phyloP scores from a whole-genome alignment of 2,329 filamentous ascomycete species.

The Dendrostoma leiphaemia region DNA sequence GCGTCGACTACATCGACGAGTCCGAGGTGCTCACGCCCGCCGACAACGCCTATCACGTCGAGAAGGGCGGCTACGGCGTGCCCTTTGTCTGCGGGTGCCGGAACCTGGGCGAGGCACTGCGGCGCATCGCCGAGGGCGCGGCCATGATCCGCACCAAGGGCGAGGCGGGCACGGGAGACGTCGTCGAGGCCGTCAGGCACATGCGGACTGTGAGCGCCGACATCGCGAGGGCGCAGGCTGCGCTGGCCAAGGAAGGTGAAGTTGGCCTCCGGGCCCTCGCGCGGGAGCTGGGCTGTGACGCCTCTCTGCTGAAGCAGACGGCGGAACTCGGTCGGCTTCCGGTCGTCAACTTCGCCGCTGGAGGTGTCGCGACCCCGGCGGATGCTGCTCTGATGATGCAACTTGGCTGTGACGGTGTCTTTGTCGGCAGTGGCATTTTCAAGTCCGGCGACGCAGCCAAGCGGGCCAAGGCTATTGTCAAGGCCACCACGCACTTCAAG shows the following conservation, averaged over 20 bases:
- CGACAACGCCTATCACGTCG: conserved; percentile 86
- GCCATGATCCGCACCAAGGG: conserved; percentile 99
- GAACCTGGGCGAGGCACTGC: conserved; percentile 88
- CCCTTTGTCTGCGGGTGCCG: conserved; percentile 97
- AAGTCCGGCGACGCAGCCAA: conserved; percentile 89
- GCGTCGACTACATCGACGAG: conserved; percentile 98
- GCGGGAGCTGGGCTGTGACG: conserved; percentile 77
- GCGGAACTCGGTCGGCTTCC: conserved; percentile 84
- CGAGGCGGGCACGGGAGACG: conserved; percentile 94
- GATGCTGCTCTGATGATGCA: conserved; percentile 99
- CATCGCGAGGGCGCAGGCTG: conserved; percentile 76
- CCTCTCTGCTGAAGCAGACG: conserved; percentile 77
- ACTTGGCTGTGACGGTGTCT: conserved; percentile 95
- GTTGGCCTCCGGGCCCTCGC: conserved; percentile 66
- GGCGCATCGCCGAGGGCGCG: conserved; percentile 87
- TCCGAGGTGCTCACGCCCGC: conserved; percentile 96
- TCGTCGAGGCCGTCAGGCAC: conserved; percentile 91
- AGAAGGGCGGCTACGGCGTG: conserved; percentile 77
- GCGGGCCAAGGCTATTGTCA: conserved; percentile 90
- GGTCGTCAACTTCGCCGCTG: conserved; percentile 96
- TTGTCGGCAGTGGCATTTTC: conserved; percentile 96
- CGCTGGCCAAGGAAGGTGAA: conserved; percentile 57
- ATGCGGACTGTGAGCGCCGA: conserved; percentile 87
- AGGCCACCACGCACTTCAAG: conserved; percentile 86
- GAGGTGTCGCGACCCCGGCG: conserved; percentile 98